Evolutionary conservation across 179 eudicot species (phyloP).

Genomic region (Patellifolia procumbens): DNA sequence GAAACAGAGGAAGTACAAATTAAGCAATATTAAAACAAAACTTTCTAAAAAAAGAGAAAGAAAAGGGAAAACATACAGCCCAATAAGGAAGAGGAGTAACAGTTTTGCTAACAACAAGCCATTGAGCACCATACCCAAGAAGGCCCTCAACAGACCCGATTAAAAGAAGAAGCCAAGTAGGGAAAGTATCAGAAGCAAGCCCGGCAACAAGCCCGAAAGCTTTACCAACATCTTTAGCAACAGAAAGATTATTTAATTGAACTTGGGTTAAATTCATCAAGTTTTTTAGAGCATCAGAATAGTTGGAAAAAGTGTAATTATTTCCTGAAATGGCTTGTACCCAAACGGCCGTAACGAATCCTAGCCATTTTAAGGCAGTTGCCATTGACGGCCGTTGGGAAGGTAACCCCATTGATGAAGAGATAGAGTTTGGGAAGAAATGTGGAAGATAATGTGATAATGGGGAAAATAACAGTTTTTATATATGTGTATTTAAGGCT

Average conservation of each 20-base stretch:
- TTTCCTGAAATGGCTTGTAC: constrained; percentile 94
- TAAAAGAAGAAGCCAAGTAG: constrained; percentile 61
- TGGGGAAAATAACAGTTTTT: not conserved
- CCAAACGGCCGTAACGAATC: constrained; percentile 93
- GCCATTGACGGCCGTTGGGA: constrained; percentile 36
- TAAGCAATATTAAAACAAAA: not conserved
- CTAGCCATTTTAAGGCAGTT: constrained; percentile 78
- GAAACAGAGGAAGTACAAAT: not conserved
- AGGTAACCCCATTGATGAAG: constrained; percentile 12
- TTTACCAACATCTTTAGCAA: constrained; percentile 92
- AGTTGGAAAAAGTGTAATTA: constrained; percentile 94
- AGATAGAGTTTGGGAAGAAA: constrained; percentile 5
- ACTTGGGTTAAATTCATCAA: constrained; percentile 81
- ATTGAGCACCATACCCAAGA: constrained; percentile 87
- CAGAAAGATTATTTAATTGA: constrained; percentile 76
- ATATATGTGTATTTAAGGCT: not conserved
- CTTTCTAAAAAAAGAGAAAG: not conserved
- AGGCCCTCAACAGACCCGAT: constrained; percentile 86
- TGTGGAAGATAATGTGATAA: not conserved
- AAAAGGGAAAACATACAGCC: constrained; percentile 46
- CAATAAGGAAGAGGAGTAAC: constrained; percentile 83
- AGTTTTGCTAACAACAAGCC: constrained; percentile 83
- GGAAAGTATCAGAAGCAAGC: constrained; percentile 63
- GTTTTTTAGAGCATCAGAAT: constrained; percentile 77
- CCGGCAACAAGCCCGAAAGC: constrained; percentile 93